Percentiles rank a stretch among this genome's conserved stretches.
Conservation (phyloP, 2,329 filamentous ascomycete species). For the Curvularia verruculosa region DNA sequence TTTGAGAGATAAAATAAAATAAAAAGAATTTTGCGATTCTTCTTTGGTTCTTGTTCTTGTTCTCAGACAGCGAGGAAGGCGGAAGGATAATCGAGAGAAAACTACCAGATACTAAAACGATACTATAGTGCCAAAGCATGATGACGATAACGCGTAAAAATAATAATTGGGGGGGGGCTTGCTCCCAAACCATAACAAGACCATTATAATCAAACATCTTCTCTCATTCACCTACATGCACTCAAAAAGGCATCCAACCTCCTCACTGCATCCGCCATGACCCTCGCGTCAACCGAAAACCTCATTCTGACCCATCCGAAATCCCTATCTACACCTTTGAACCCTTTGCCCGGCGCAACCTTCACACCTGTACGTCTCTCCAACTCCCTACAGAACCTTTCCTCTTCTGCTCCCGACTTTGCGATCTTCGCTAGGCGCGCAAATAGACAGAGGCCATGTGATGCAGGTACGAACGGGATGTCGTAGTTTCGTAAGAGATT, state of each 20-base stretch:
- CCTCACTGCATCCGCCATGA: slow-evolving; percentile 11
- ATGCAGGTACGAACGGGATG: slow-evolving; percentile 31
- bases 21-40: too few species aligned
- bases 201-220: too few species aligned
- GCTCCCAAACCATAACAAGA: background rate
- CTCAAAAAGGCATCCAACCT: slow-evolving; percentile 14
- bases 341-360: slow-evolving; percentile 25
- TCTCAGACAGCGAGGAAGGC: too few species aligned
- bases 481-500: slow-evolving; percentile 18
- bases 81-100: too few species aligned
- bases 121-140: too few species aligned
- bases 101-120: too few species aligned
- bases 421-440: slow-evolving; percentile 28
- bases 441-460: slow-evolving; percentile 39
- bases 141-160: too few species aligned
- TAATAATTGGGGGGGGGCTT: too few species aligned
- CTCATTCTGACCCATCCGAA: slow-evolving; percentile 39
- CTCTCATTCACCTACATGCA: background rate
- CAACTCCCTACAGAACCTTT: slow-evolving; percentile 25
- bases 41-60: too few species aligned
- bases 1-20: too few species aligned
- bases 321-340: slow-evolving; percentile 35
- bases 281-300: slow-evolving; percentile 29
- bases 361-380: slow-evolving; percentile 17
- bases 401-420: slow-evolving; percentile 26